phyloP scores from a whole-genome alignment of 1,284 basidiomycete genomes.

The Cryptococcus sp. region DNA sequence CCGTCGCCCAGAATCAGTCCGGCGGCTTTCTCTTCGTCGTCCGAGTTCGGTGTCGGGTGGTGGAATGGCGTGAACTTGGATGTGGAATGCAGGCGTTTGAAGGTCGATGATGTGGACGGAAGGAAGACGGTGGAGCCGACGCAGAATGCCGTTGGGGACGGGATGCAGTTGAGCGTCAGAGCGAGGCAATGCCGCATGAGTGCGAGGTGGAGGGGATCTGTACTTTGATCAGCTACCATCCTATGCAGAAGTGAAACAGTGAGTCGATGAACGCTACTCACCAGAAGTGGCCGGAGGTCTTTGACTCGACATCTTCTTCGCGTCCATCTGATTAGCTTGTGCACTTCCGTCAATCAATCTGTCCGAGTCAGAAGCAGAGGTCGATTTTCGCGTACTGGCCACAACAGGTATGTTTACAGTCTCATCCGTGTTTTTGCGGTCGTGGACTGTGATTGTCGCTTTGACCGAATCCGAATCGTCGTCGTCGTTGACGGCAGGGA shows the following conservation, averaged over 20 bases:
- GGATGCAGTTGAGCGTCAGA: slow-evolving; percentile 47
- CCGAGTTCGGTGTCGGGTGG: not conserved
- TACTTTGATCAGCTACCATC: not conserved
- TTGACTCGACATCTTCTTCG: slow-evolving; percentile 7
- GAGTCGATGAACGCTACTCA: slow-evolving; percentile 7
- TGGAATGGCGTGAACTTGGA: slow-evolving; percentile 30
- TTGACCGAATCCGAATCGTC: slow-evolving; percentile 12
- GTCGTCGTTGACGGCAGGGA: not conserved
- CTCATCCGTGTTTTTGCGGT: slow-evolving; percentile 51
- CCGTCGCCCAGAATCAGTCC: slow-evolving; percentile 71
- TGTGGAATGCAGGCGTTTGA: slow-evolving; percentile 36
- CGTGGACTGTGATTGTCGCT: slow-evolving; percentile 38
- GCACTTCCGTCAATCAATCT: not conserved
- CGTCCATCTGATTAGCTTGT: slow-evolving; percentile 1
- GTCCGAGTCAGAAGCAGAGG: not conserved
- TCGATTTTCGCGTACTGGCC: slow-evolving; percentile 2
- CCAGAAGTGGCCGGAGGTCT: slow-evolving; percentile 10
- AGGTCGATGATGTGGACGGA: slow-evolving; percentile 53
- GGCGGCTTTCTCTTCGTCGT: slow-evolving; percentile 1
- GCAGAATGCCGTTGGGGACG: slow-evolving; percentile 78
- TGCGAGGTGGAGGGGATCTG: slow-evolving; percentile 45
- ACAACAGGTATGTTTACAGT: slow-evolving; percentile 33
- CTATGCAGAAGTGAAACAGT: not conserved
- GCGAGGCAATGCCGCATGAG: slow-evolving; percentile 50
- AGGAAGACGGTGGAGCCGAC: slow-evolving; percentile 84